Conservation (phyloP, 2,329 filamentous ascomycete species). For the Fusarium devonianum region DNA sequence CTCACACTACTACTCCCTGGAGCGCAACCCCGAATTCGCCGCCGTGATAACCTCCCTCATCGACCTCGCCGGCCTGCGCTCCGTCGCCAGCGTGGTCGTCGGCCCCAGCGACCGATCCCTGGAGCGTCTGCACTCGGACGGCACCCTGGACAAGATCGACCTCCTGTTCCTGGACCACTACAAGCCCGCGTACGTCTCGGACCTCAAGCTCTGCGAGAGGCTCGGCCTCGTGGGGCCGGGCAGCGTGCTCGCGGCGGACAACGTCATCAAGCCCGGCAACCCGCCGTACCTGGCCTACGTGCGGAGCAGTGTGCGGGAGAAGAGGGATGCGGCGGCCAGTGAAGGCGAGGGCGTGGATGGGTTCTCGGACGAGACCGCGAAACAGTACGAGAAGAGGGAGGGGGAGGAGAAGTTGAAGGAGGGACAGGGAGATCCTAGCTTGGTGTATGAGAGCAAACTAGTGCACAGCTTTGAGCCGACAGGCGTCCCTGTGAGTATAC, state of each 20-base stretch:
- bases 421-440: conserved; percentile 64
- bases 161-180: conserved; percentile 83
- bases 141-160: conserved; percentile 66
- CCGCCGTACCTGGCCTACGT: conserved; percentile 76
- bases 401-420: conserved; percentile 50
- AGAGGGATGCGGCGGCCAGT: conserved; percentile 50
- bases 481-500: conserved; percentile 64
- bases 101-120: conserved; percentile 74
- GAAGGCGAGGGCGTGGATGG: conserved; percentile 47
- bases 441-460: conserved; percentile 71
- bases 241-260: conserved; percentile 71
- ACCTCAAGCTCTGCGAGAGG: conserved; percentile 79
- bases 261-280: conserved; percentile 75
- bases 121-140: conserved; percentile 62
- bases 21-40: conserved; percentile 76
- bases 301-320: conserved; percentile 67
- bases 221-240: conserved; percentile 69
- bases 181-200: conserved; percentile 76
- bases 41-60: conserved; percentile 73
- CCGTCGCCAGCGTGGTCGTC: conserved; percentile 74
- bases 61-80: conserved; percentile 74
- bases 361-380: conserved; percentile 54
- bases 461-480: conserved; percentile 73
- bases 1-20: conserved; percentile 72
- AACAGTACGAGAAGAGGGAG: conserved; percentile 64